These are phyloP conservation scores for Kitagawia praeruptora DNA, from an alignment of 129 eudicot genomes.

Conservation along the genomic window DNA sequence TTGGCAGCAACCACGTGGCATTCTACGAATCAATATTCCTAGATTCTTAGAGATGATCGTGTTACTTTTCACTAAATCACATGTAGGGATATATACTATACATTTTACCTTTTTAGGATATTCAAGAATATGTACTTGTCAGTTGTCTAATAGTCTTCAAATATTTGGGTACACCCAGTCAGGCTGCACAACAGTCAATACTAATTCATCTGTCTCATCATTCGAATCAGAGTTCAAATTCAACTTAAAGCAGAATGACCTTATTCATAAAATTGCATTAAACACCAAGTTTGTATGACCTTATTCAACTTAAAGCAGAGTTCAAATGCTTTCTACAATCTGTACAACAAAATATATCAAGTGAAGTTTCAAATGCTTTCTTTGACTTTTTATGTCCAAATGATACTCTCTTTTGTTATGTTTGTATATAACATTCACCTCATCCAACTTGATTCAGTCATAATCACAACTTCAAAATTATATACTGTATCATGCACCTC, in stretches of 20 bases:
- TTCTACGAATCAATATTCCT: background rate
- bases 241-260: background rate
- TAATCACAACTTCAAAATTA: background rate
- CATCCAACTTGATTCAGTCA: background rate
- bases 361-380: background rate
- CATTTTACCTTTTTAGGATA: too few relatives aligned
- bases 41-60: background rate
- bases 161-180: background rate
- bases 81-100: too few relatives aligned
- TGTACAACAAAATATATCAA: background rate
- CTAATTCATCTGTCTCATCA: background rate
- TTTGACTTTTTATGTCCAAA: background rate
- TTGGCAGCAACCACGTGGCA: background rate
- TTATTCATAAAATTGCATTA: background rate
- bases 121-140: background rate
- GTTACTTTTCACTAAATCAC: background rate
- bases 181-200: background rate
- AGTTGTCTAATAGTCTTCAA: too few relatives aligned
- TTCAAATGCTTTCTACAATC: background rate
- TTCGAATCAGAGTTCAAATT: background rate
- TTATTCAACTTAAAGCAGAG: too few relatives aligned
- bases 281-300: background rate
- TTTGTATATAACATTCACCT: background rate
- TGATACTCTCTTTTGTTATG: background rate
- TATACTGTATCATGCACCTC: background rate